Evolutionary conservation across 2,329 filamentous ascomycete genomes (phyloP).

Genomic region (Tolypocladium amazonense): DNA sequence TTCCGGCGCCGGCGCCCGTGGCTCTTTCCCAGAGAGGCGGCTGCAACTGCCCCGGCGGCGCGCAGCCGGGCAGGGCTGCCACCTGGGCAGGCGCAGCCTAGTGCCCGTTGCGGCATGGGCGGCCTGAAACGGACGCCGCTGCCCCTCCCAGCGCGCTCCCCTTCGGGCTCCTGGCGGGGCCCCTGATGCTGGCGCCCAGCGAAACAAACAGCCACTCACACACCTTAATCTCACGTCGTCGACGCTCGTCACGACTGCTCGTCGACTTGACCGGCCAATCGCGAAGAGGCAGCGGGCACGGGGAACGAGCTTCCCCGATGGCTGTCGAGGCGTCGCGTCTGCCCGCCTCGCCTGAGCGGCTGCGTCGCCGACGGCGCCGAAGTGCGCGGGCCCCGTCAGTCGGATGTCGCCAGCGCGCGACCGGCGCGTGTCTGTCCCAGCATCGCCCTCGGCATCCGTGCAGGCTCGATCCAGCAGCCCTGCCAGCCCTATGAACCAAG

Average conservation of each 20-base stretch:
- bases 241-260: neutral
- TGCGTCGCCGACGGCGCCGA: too few relatives aligned
- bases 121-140: neutral
- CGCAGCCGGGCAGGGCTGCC: neutral
- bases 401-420: neutral
- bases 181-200: neutral
- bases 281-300: neutral
- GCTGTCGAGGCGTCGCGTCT: too few relatives aligned
- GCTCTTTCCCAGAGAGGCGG: neutral
- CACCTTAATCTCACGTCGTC: slow-evolving; percentile 1
- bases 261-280: slow-evolving; percentile 2
- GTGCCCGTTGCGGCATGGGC: neutral
- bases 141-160: neutral
- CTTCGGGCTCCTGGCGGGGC: neutral
- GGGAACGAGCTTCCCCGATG: neutral
- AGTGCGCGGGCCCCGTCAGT: neutral
- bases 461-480: neutral
- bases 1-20: neutral
- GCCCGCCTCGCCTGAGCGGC: too few relatives aligned
- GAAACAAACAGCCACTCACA: neutral
- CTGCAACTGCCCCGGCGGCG: neutral
- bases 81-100: neutral
- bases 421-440: neutral
- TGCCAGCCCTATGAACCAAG: neutral
- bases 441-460: neutral